These are phyloP conservation scores for Kregervanrija fluxuum DNA, from an alignment of 805 yeast genomes.

Conservation along the genomic window DNA sequence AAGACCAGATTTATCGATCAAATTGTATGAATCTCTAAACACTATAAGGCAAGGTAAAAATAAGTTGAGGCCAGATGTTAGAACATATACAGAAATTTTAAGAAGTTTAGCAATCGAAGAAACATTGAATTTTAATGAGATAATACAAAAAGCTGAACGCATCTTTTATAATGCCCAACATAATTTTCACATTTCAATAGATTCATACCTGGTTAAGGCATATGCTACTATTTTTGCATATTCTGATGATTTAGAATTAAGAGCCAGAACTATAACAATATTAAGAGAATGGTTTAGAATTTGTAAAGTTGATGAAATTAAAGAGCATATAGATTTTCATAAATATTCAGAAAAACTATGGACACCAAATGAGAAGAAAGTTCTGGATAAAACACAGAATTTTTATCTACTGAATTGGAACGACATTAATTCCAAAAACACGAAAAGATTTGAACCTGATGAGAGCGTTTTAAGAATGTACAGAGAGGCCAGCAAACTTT, in stretches of 20 bases:
- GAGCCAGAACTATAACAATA: constrained; percentile 20
- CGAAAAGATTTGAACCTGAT: constrained; percentile 17
- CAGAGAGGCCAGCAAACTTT: constrained; percentile 11
- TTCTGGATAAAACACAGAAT: not conserved
- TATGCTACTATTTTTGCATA: constrained; percentile 21
- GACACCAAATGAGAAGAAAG: not conserved
- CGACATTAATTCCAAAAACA: constrained; percentile 15
- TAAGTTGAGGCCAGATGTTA: constrained; percentile 25
- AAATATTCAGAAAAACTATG: constrained; percentile 1
- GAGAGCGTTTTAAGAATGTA: constrained; percentile 16
- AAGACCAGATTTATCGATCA: constrained; percentile 31
- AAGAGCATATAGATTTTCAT: constrained; percentile 5
- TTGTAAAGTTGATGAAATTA: constrained; percentile 18
- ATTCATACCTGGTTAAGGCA: constrained; percentile 16
- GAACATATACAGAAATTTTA: constrained; percentile 29
- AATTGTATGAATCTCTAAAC: constrained; percentile 28
- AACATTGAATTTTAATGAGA: constrained; percentile 8
- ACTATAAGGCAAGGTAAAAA: constrained; percentile 12
- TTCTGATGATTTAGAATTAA: constrained; percentile 20
- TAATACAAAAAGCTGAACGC: constrained; percentile 16
- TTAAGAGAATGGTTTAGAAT: constrained; percentile 23
- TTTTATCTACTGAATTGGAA: not conserved
- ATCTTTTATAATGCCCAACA: constrained; percentile 17
- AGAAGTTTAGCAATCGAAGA: constrained; percentile 12
- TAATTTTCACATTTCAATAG: constrained; percentile 12